A percentile compares a stretch with the other conserved stretches of the same genome.
Evolutionary conservation across 257 asterid genomes (phyloP).

Genomic region (Lycium barbarum): DNA sequence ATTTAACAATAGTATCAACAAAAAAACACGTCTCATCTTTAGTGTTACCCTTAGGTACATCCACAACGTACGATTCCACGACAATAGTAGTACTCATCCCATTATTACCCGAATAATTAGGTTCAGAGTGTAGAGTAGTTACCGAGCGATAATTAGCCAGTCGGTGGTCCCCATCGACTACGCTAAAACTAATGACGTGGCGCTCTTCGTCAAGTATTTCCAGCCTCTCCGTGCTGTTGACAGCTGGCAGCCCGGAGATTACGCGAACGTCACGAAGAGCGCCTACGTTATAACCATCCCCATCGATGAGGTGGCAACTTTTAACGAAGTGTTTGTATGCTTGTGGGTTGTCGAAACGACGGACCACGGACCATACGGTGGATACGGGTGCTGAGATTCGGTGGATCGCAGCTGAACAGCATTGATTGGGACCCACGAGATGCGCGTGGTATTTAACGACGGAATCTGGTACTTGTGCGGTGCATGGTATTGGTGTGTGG

Average conservation of each 20-base stretch:
- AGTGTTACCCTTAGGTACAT: constrained; percentile 32
- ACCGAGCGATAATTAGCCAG: constrained; percentile 26
- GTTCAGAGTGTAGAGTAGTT: constrained; percentile 25
- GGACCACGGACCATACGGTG: constrained; percentile 35
- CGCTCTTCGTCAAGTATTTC: constrained; percentile 33
- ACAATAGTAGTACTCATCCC: constrained; percentile 9
- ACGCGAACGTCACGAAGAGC: constrained; percentile 30
- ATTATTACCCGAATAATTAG: neutral
- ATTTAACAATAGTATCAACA: constrained; percentile 35
- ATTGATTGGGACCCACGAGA: constrained; percentile 29
- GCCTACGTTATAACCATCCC: constrained; percentile 28
- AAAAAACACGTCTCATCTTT: constrained; percentile 21
- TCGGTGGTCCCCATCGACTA: constrained; percentile 35
- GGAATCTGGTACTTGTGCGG: neutral
- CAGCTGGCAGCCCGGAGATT: constrained; percentile 34
- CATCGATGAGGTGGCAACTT: constrained; percentile 30
- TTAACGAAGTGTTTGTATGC: constrained; percentile 34
- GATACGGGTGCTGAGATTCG: constrained; percentile 31
- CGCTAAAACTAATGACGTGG: constrained; percentile 34
- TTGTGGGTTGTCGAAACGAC: constrained; percentile 35
- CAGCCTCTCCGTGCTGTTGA: constrained; percentile 31
- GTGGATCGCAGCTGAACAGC: constrained; percentile 33
- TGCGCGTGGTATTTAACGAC: constrained; percentile 31
- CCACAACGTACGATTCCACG: constrained; percentile 31
- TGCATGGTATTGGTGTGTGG: constrained; percentile 28